Evolutionary conservation across 1,284 basidiomycete species (phyloP).

Genomic region (Cryptococcus sp.): DNA sequence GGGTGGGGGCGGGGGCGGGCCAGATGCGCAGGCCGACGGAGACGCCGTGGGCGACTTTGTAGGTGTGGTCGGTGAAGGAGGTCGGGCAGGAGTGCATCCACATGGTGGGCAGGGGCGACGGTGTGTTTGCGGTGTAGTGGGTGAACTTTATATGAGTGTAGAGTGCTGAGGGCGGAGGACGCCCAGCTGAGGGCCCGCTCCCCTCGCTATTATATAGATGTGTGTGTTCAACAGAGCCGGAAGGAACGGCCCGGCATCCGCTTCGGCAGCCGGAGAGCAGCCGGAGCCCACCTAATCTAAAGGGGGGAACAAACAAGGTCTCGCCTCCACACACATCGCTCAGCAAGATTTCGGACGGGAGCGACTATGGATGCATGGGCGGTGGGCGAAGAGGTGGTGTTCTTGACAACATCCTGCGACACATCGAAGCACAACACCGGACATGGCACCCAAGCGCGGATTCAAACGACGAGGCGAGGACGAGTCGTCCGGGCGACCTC

Average conservation of each 20-base stretch:
- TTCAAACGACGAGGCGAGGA: conserved; percentile 23
- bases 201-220: no score
- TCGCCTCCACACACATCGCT: no score
- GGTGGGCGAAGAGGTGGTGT: no score
- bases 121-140: not conserved
- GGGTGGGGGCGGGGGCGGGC: conserved; percentile 7
- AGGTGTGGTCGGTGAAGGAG: conserved; percentile 28
- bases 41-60: conserved; percentile 24
- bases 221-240: no score
- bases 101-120: not conserved
- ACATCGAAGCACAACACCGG: no score
- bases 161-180: no score
- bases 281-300: not conserved
- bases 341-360: no score
- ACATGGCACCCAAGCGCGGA: conserved; percentile 16
- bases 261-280: not conserved
- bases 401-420: no score
- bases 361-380: no score
- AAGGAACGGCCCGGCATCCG: no score
- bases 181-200: no score
- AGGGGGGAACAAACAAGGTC: not conserved
- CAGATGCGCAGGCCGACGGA: conserved; percentile 25
- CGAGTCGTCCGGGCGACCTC: conserved; percentile 14
- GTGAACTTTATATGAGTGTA: not conserved
- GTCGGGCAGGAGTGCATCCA: conserved; percentile 20